These are phyloP conservation scores for Magnolia changhungtana DNA, from an alignment of 164 flowering plant species.

Conservation along the genomic window DNA sequence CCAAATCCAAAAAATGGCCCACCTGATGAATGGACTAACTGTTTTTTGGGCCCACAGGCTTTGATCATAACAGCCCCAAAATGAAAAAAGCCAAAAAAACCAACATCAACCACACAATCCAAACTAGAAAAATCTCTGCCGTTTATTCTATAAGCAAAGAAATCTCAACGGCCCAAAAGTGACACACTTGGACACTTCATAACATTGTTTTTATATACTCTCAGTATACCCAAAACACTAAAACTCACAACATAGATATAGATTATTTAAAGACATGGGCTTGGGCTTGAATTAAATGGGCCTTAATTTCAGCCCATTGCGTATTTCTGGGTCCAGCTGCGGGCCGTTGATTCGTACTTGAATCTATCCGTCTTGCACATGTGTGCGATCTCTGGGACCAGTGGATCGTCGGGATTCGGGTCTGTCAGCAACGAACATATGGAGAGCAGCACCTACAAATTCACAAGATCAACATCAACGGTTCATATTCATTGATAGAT, in stretches of 20 bases:
- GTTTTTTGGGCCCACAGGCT: background rate
- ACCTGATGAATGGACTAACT: too few species aligned
- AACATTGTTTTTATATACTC: background rate
- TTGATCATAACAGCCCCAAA: too few species aligned
- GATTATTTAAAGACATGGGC: background rate
- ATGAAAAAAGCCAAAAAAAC: background rate
- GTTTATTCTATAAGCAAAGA: background rate
- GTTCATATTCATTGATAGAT: too few species aligned
- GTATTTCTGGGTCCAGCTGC: conserved; percentile 65
- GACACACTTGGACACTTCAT: background rate
- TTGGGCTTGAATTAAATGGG: background rate
- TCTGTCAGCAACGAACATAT: conserved; percentile 25
- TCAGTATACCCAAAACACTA: background rate
- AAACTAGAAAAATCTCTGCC: background rate
- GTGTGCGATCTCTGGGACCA: conserved; percentile 29
- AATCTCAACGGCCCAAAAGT: background rate
- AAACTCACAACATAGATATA: background rate
- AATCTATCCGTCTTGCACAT: conserved; percentile 25
- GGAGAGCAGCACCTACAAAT: conserved; percentile 21
- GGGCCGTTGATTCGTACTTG: conserved; percentile 35
- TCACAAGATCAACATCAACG: background rate
- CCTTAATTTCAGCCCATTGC: conserved; percentile 38
- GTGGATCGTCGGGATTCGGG: conserved; percentile 26
- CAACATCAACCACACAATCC: background rate
- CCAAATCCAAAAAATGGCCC: too few species aligned